Evolutionary conservation across 179 eudicot species (phyloP).

Genomic region (Silene vulgaris): DNA sequence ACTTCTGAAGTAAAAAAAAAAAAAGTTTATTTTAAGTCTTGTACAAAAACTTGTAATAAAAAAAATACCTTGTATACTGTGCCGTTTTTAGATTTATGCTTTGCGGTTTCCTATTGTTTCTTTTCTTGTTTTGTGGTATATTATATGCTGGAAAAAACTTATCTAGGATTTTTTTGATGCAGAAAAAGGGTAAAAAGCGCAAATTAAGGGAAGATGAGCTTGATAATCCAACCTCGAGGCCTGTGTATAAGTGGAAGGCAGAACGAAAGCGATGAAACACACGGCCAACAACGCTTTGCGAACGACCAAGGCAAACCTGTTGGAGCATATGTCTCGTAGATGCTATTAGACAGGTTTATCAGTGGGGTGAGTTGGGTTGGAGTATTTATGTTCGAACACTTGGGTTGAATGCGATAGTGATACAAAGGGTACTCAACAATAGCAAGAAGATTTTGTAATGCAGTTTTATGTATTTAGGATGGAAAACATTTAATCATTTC

Average conservation of each 20-base stretch:
- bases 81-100: neutral
- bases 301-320: neutral
- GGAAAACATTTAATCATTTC: neutral
- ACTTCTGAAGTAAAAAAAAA: neutral
- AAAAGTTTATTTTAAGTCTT: neutral
- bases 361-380: neutral
- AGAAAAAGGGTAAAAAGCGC: slow-evolving; percentile 87
- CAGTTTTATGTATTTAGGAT: neutral
- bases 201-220: slow-evolving; percentile 80
- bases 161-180: slow-evolving; percentile 18
- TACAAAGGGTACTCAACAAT: neutral
- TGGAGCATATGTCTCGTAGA: neutral
- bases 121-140: neutral
- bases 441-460: neutral
- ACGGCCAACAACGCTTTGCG: neutral
- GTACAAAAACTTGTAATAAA: neutral
- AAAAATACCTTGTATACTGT: neutral
- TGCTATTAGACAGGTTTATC: neutral
- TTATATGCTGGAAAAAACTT: neutral
- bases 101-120: neutral
- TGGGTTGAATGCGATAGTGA: neutral
- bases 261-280: slow-evolving; percentile 64
- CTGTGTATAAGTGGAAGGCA: slow-evolving; percentile 75
- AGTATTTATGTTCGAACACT: slow-evolving; percentile 3
- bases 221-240: slow-evolving; percentile 46